Evolutionary conservation across 2,329 filamentous ascomycete species (phyloP).

Genomic region (Paecilomyces fulvus): DNA sequence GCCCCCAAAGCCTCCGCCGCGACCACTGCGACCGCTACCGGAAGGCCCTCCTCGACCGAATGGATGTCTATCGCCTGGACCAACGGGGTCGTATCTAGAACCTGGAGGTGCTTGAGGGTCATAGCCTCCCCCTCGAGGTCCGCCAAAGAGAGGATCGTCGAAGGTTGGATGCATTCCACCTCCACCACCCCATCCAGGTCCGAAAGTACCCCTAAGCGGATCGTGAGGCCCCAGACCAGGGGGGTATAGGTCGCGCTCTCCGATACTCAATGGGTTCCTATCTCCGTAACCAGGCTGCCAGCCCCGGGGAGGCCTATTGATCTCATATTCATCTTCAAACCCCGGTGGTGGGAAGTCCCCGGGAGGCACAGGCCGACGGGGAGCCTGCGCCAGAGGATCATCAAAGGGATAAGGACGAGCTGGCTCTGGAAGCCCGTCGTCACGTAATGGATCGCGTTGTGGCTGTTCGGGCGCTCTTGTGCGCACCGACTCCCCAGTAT

Average conservation of each 20-base stretch:
- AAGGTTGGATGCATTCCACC: slow-evolving; percentile 95
- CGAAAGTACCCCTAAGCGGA: slow-evolving; percentile 61
- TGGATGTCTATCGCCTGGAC: slow-evolving; percentile 55
- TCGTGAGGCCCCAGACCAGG: slow-evolving; percentile 78
- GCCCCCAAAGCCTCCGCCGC: slow-evolving; percentile 41
- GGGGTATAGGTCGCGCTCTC: slow-evolving; percentile 81
- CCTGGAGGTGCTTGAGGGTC: slow-evolving; percentile 75
- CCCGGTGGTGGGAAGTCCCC: slow-evolving; percentile 76
- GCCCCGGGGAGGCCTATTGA: slow-evolving; percentile 58
- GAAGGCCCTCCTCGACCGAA: slow-evolving; percentile 32
- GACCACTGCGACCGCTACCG: slow-evolving; percentile 15
- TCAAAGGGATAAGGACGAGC: slow-evolving; percentile 60
- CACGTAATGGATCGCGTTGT: slow-evolving; percentile 41
- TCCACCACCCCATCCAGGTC: slow-evolving; percentile 53
- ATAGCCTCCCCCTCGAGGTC: slow-evolving; percentile 44
- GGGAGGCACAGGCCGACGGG: slow-evolving; percentile 56
- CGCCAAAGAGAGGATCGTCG: slow-evolving; percentile 77
- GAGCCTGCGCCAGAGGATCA: slow-evolving; percentile 54
- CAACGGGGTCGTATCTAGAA: slow-evolving; percentile 82
- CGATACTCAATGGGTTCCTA: slow-evolving; percentile 59
- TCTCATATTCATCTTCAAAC: slow-evolving; percentile 88
- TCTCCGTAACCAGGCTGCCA: slow-evolving; percentile 34
- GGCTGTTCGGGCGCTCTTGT: slow-evolving; percentile 31
- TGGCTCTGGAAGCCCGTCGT: slow-evolving; percentile 48
- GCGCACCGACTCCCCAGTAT: slow-evolving; percentile 30